Percentiles rank a stretch among this genome's conserved stretches.
Conservation (phyloP, 768 basidiomycete species). For the Multifurca ochricompacta region DNA sequence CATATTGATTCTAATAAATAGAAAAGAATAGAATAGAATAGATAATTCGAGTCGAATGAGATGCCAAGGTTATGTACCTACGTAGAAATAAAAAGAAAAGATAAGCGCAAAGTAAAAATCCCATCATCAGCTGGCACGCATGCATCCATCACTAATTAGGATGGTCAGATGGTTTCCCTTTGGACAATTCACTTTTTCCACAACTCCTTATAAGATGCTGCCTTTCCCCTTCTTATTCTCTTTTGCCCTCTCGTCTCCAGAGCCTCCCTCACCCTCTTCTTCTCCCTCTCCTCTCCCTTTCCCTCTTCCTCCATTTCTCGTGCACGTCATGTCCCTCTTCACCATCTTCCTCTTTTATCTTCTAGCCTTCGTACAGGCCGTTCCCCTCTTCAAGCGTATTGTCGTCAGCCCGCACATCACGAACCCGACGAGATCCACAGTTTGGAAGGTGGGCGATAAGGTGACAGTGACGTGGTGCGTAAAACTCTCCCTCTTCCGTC, state of each 20-base stretch:
- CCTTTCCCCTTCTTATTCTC: background rate
- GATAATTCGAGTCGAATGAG: no score
- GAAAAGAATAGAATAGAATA: no score
- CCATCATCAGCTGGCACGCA: no score
- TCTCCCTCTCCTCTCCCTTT: background rate
- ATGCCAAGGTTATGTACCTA: no score
- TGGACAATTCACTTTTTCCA: no score
- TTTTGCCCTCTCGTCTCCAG: background rate
- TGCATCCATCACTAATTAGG: no score
- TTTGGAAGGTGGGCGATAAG: constrained; percentile 33
- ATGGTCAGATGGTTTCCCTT: no score
- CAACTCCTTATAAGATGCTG: background rate
- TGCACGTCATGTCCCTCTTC: background rate
- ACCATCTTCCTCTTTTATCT: constrained; percentile 1
- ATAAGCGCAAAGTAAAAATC: no score
- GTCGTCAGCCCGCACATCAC: constrained; percentile 33
- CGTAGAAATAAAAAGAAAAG: no score
- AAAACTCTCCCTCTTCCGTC: constrained; percentile 1
- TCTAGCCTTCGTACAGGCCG: constrained; percentile 7
- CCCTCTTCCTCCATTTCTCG: background rate
- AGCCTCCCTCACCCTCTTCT: background rate
- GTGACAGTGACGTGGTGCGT: constrained; percentile 39
- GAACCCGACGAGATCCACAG: constrained; percentile 26
- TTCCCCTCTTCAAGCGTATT: constrained; percentile 12
- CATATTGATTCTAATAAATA: no score